Percentiles rank a stretch among this genome's conserved stretches.
These are phyloP conservation scores for Talaromyces funiculosus DNA, from an alignment of 2,329 filamentous ascomycete species.

Conservation along the genomic window DNA sequence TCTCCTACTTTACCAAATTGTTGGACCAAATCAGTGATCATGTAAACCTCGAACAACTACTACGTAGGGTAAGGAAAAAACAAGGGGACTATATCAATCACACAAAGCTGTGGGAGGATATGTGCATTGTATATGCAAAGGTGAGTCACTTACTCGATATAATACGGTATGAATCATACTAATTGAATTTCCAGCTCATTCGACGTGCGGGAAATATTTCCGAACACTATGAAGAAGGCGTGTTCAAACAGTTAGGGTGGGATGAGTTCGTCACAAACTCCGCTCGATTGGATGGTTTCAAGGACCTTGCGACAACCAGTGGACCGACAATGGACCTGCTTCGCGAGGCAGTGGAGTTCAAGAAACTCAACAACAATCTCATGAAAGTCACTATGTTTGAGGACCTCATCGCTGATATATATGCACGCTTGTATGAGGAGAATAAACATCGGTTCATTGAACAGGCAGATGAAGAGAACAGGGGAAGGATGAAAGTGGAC, in stretches of 20 bases:
- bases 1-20: slow-evolving; percentile 71
- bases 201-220: slow-evolving; percentile 53
- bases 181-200: slow-evolving; percentile 41
- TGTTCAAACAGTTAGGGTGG: slow-evolving; percentile 59
- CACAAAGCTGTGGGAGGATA: slow-evolving; percentile 56
- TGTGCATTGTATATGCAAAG: slow-evolving; percentile 54
- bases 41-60: slow-evolving; percentile 67
- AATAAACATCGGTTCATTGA: slow-evolving; percentile 36
- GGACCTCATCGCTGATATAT: slow-evolving; percentile 88
- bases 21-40: slow-evolving; percentile 71
- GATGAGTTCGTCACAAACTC: slow-evolving; percentile 61
- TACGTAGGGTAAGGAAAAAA: slow-evolving; percentile 75
- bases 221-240: slow-evolving; percentile 57
- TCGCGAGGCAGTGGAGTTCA: slow-evolving; percentile 62
- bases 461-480: slow-evolving; percentile 40
- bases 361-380: slow-evolving; percentile 75
- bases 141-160: slow-evolving; percentile 20
- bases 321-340: slow-evolving; percentile 55
- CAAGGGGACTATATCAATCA: slow-evolving; percentile 67
- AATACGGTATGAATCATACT: not conserved
- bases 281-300: slow-evolving; percentile 55
- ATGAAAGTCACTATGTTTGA: slow-evolving; percentile 85
- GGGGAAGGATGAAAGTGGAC: slow-evolving; percentile 44
- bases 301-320: slow-evolving; percentile 44
- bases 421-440: slow-evolving; percentile 53